Conservation (phyloP, 495 filamentous ascomycete species). For the Tuber indicum region DNA sequence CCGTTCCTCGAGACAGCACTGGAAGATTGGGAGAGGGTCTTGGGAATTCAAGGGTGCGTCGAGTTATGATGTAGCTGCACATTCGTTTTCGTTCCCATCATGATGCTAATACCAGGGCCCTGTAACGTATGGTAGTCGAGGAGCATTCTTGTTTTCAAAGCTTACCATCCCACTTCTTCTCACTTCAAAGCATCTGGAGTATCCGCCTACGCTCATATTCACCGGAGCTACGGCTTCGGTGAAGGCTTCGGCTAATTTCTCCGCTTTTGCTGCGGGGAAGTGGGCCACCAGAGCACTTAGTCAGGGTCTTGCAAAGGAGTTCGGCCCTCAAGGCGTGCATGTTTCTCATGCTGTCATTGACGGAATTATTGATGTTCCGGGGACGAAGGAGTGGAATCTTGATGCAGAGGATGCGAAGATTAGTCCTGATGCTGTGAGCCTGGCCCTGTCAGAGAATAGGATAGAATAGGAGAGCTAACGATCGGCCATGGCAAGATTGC, state of each 20-base stretch:
- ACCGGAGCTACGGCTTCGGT: conserved; percentile 82
- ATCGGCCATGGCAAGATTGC: conserved; percentile 60
- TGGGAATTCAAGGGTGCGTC: conserved; percentile 57
- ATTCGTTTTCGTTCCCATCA: background rate
- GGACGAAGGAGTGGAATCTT: conserved; percentile 56
- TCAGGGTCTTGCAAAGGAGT: conserved; percentile 78
- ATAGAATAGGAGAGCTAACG: background rate
- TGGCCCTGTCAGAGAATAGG: background rate
- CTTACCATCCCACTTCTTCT: conserved; percentile 65
- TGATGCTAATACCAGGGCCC: conserved; percentile 2
- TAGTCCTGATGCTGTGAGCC: conserved; percentile 69
- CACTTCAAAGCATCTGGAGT: conserved; percentile 46
- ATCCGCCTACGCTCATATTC: conserved; percentile 64
- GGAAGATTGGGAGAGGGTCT: conserved; percentile 57
- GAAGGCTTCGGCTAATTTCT: conserved; percentile 63
- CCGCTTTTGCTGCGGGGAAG: conserved; percentile 70
- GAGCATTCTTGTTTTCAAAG: conserved; percentile 74
- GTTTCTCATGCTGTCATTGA: conserved; percentile 81
- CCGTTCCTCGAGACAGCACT: conserved; percentile 70
- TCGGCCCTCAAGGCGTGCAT: conserved; percentile 82
- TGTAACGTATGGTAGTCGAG: conserved; percentile 49
- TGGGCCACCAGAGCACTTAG: conserved; percentile 71
- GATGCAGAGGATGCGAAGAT: conserved; percentile 68
- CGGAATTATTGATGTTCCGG: conserved; percentile 78
- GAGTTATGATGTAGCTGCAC: background rate